Base-by-base conservation (phyloP, 306 rosid species). In the Hippophae rhamnoides region DNA sequence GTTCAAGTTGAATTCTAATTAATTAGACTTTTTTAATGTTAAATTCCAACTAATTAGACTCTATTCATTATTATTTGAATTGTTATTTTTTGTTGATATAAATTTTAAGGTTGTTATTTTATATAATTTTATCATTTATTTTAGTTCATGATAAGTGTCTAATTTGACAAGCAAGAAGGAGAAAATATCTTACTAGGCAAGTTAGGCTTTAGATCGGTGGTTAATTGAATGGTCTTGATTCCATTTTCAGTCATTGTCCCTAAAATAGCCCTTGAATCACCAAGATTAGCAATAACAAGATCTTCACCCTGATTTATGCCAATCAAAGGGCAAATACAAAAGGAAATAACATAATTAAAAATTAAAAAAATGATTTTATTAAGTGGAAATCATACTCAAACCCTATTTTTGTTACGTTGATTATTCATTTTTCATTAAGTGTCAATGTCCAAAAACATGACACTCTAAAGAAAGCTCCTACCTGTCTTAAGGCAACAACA, bases 251-350 rank as follows among this genome's bases (percentile, higher is more conserved):
- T 56, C 4, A 63, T 72, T 58, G 80, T 85, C 61, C 95, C 97
- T 65, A 89, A 60, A n/a, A 85, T 57, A 0, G 94, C 96, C 67
- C 96, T 85, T 8, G 96, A 89, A 54, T 89, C 97, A 10, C 97
- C 97, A 54, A 89, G 41, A 74, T 89, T 89, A 40, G 86, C 94
- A 47, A 81, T 74, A n/a, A 79, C 54, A 52, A 89, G 76, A 74
- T 82, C 84, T 41, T 81, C 69, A 14, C 60, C 86, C 90, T 89
- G 86, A 43, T 64, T 57, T 45, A 41, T 44, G 43, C 51, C 45
- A 13, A 65, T 58, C 13, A 65, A 8, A 47, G 38, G 38, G 5
- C 38, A 31, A 31, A 31, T 31, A 31, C 38, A 31, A 31, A 31
- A 31, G 5, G 38, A 31, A 31, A 31, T 31, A 31, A 31, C 1